phyloP scores from a whole-genome alignment of 225 moss, liverwort and hornwort species.

The Takakia lepidozioides region DNA sequence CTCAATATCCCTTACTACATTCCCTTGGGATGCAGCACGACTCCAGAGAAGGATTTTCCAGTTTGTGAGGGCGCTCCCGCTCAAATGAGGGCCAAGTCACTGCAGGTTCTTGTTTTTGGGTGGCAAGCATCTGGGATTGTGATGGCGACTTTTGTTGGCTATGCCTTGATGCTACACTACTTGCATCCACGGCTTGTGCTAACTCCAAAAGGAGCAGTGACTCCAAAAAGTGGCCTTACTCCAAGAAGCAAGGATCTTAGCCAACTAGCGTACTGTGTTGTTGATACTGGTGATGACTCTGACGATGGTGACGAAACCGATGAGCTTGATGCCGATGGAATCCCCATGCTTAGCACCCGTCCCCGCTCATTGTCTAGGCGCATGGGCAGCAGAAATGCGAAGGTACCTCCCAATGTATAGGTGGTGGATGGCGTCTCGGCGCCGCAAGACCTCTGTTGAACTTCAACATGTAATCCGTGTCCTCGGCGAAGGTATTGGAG shows the following conservation, averaged over 20 bases:
- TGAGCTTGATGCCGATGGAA: slow-evolving; percentile 19
- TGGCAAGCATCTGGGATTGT: slow-evolving; percentile 44
- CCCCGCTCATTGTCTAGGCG: slow-evolving; percentile 40
- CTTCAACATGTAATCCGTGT: too few relatives aligned
- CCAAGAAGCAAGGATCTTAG: slow-evolving; percentile 21
- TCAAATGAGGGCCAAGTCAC: slow-evolving; percentile 56
- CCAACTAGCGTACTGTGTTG: slow-evolving; percentile 32
- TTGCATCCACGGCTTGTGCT: neutral
- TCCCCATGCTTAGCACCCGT: slow-evolving; percentile 20
- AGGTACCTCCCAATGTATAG: too few relatives aligned
- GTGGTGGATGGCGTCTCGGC: too few relatives aligned
- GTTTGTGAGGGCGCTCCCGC: slow-evolving; percentile 22
- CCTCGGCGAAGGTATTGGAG: too few relatives aligned
- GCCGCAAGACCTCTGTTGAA: too few relatives aligned
- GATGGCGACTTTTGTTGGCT: slow-evolving; percentile 25
- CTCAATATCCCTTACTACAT: slow-evolving; percentile 38
- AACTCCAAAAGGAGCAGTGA: slow-evolving; percentile 9
- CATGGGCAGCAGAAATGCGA: slow-evolving; percentile 29
- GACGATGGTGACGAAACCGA: slow-evolving; percentile 18
- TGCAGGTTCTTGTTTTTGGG: slow-evolving; percentile 68
- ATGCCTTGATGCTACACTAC: slow-evolving; percentile 17
- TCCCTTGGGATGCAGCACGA: slow-evolving; percentile 49
- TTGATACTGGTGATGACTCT: slow-evolving; percentile 22
- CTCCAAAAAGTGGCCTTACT: slow-evolving; percentile 4
- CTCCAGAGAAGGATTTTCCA: slow-evolving; percentile 44